phyloP scores from a whole-genome alignment of 257 asterid species.

The Scutellaria minor region DNA sequence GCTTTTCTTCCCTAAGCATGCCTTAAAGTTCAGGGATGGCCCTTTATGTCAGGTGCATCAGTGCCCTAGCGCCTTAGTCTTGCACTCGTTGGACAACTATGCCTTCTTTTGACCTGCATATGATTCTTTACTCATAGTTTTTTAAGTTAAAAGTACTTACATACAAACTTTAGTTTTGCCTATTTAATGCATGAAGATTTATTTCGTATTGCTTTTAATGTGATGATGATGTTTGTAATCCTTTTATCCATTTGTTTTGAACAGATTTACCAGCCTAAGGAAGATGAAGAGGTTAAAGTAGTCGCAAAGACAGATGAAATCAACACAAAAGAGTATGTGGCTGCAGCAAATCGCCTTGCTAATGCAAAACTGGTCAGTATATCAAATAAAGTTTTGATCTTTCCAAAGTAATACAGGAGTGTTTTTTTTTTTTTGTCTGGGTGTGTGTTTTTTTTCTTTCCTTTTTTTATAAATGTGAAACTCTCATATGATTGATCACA shows the following conservation, averaged over 20 bases:
- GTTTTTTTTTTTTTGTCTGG: background rate
- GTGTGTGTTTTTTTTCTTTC: too few species aligned
- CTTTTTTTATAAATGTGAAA: background rate
- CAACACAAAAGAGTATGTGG: conserved; percentile 69
- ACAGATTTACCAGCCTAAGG: conserved; percentile 87
- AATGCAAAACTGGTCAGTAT: conserved; percentile 68
- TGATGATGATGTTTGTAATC: conserved; percentile 23
- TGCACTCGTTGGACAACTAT: too few species aligned
- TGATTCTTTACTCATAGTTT: conserved; percentile 2
- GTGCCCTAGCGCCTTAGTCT: too few species aligned
- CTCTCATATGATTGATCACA: background rate
- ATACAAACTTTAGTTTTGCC: conserved; percentile 8
- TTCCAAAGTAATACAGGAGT: conserved; percentile 17
- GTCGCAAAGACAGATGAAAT: conserved; percentile 65
- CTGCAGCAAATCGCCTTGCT: conserved; percentile 85
- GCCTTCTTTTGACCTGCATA: too few species aligned
- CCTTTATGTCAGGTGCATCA: too few species aligned
- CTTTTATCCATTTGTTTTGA: conserved; percentile 30
- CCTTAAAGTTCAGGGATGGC: too few species aligned
- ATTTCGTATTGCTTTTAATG: conserved; percentile 5
- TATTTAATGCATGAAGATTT: conserved; percentile 19
- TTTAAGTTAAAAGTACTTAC: conserved; percentile 27
- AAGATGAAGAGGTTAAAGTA: conserved; percentile 79
- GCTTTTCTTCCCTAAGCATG: too few species aligned
- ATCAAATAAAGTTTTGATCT: conserved; percentile 30